A percentile compares a stretch with the other conserved stretches of the same genome.
Evolutionary conservation across 2,329 filamentous ascomycete genomes (phyloP).

Genomic region (Cytospora schulzeri): DNA sequence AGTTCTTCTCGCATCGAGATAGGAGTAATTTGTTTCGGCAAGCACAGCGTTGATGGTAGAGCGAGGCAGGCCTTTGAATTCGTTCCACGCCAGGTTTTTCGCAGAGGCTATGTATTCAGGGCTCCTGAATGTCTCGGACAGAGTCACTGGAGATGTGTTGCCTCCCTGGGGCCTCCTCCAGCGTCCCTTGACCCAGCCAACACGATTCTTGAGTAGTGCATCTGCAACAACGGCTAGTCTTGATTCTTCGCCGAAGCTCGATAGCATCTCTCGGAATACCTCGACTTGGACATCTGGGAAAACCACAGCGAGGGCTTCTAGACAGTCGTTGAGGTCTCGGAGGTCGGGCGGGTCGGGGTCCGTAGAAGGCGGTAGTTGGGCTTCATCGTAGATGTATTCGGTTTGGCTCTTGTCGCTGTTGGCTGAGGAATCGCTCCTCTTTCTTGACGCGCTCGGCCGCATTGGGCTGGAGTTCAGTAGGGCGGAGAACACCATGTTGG

Average conservation of each 20-base stretch:
- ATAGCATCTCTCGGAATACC: constrained; percentile 80
- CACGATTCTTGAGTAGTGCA: constrained; percentile 70
- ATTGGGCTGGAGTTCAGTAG: constrained; percentile 41
- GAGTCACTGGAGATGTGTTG: constrained; percentile 44
- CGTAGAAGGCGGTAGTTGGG: constrained; percentile 49
- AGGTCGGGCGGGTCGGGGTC: constrained; percentile 62
- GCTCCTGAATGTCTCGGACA: constrained; percentile 68
- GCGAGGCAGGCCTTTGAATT: constrained; percentile 74
- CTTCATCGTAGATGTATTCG: constrained; percentile 58
- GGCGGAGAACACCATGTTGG: constrained; percentile 52
- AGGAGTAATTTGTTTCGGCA: constrained; percentile 79
- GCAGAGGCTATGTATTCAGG: constrained; percentile 69
- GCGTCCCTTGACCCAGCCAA: constrained; percentile 70
- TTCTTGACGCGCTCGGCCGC: constrained; percentile 30
- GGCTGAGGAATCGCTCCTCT: constrained; percentile 38
- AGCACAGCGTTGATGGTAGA: constrained; percentile 78
- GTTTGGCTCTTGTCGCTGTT: constrained; percentile 33
- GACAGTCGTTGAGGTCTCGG: constrained; percentile 68
- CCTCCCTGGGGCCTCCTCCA: constrained; percentile 48
- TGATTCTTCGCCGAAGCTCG: constrained; percentile 74
- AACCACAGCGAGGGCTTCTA: constrained; percentile 68
- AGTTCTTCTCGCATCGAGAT: constrained; percentile 70
- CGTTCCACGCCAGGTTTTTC: constrained; percentile 66
- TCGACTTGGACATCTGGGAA: constrained; percentile 83
- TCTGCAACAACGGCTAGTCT: constrained; percentile 77